Evolutionary conservation across 148 eudicot species (phyloP).

Genomic region (Bassia scoparia): DNA sequence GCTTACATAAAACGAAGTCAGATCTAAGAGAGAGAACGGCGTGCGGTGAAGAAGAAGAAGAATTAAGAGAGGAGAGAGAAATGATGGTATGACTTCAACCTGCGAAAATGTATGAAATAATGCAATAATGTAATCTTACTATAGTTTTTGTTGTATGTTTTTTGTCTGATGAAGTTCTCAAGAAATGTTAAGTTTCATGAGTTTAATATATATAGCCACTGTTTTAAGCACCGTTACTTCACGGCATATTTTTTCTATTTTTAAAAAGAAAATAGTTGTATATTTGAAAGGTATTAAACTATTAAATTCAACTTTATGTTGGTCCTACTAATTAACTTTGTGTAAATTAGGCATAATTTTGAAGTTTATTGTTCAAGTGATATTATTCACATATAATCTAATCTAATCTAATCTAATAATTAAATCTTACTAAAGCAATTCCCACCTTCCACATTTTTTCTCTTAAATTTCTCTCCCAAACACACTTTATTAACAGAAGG

Average conservation of each 20-base stretch:
- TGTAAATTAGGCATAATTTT: no score
- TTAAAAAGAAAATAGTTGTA: no score
- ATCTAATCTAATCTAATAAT: no score
- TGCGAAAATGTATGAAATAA: not conserved
- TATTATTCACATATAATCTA: no score
- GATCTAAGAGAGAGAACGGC: slow-evolving; percentile 13
- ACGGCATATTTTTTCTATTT: slow-evolving; percentile 10
- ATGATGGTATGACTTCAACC: not conserved
- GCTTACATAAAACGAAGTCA: slow-evolving; percentile 10
- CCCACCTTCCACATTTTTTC: no score
- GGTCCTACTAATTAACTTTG: no score
- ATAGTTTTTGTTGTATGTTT: not conserved
- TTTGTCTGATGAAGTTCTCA: not conserved
- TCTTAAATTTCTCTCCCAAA: no score
- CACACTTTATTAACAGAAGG: no score
- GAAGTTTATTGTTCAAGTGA: no score
- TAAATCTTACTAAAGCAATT: no score
- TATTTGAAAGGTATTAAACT: no score
- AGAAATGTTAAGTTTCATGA: not conserved
- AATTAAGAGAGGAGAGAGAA: slow-evolving; percentile 1
- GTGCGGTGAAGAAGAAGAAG: not conserved
- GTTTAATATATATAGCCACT: not conserved
- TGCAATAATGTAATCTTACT: not conserved
- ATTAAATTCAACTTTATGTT: not conserved
- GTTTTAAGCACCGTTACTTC: slow-evolving; percentile 22